Evolutionary conservation across 1,284 basidiomycete species (phyloP), one percentile per base, ranked within the genome.

Genomic region (Ustilago shanxiensis): DNA sequence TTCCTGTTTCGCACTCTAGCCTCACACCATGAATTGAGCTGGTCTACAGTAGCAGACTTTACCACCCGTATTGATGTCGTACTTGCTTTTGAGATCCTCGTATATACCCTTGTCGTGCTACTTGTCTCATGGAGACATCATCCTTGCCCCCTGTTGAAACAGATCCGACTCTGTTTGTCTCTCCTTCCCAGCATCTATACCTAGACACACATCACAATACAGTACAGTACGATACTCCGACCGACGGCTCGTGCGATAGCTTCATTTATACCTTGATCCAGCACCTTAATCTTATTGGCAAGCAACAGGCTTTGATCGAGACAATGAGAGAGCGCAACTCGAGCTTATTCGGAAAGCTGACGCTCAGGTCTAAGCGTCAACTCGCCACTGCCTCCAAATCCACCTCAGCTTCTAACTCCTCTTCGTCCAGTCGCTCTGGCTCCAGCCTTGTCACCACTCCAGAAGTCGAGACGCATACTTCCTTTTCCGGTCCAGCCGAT

Each of bases 271-370:
- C 31, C 7, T 33, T 33, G 31, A 33, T 33, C 18, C 18, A 16
- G 37, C 37, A 39, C 37, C 18, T 39, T 7, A 39, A 39, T 16
- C 37, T 39, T 39, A 16, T 39, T 39, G 11, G 18, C 18, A 39
- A 39, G 37, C 37, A 18, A 39, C 18, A 39, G 37, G 37, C 37
- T 39, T 20, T 44, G 41, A 20, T 44, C 8, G 7, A n/a, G 35
- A 47, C 1, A 49, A 73, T 68, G 71, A 50, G 52, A 56, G 66
- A 73, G 24, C 66, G 65, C 52, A 73, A 22, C 35, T 68, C 65
- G 54, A 68, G 60, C 54, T 53, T 69, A 18, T 66, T 75, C 31
- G 52, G 56, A 45, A 74, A 63, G 29, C 51, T 74, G 26, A 62
- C 66, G 16, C 55, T 68, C 28, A 53, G 55, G 22, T 37, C 66